These are phyloP conservation scores for Fusarium graminum DNA, from an alignment of 2,329 filamentous ascomycete species.

Conservation along the genomic window DNA sequence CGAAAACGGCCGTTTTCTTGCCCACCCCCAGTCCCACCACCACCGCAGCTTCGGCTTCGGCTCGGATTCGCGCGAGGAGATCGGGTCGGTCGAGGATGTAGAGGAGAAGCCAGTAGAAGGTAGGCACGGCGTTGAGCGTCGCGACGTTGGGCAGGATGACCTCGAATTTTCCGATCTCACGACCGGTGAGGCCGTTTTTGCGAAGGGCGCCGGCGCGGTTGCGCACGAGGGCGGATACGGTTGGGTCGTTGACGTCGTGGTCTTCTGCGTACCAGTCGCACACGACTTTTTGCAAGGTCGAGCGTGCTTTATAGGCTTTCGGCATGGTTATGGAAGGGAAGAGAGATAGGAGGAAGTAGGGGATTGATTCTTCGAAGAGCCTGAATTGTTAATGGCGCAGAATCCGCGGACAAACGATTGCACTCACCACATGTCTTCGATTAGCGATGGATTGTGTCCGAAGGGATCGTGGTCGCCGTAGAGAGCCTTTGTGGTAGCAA, in stretches of 20 bases:
- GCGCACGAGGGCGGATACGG: conserved; percentile 46
- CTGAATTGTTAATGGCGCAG: conserved; percentile 20
- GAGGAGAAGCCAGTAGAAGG: conserved; percentile 54
- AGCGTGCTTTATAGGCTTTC: conserved; percentile 50
- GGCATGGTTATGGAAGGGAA: conserved; percentile 50
- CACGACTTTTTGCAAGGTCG: conserved; percentile 47
- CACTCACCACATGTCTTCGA: conserved; percentile 42
- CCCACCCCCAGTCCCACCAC: background rate
- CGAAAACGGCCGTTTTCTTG: conserved; percentile 47
- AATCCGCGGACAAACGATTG: accelerated
- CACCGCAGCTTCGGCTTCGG: conserved; percentile 35
- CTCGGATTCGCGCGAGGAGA: conserved; percentile 38
- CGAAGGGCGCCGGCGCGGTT: conserved; percentile 49
- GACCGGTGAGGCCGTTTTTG: conserved; percentile 47
- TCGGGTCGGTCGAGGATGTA: conserved; percentile 49
- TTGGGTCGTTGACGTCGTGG: conserved; percentile 47
- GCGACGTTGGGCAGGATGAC: conserved; percentile 49
- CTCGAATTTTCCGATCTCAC: conserved; percentile 51
- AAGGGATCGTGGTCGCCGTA: conserved; percentile 61
- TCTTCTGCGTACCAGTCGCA: conserved; percentile 50
- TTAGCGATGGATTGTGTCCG: conserved; percentile 36
- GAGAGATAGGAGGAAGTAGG: conserved; percentile 49
- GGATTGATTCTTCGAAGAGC: conserved; percentile 45
- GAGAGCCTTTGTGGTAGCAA: conserved; percentile 56
- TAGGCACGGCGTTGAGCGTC: conserved; percentile 55